Evolutionary conservation across 257 asterid species (phyloP).

Genomic region (Anisodus acutangulus): DNA sequence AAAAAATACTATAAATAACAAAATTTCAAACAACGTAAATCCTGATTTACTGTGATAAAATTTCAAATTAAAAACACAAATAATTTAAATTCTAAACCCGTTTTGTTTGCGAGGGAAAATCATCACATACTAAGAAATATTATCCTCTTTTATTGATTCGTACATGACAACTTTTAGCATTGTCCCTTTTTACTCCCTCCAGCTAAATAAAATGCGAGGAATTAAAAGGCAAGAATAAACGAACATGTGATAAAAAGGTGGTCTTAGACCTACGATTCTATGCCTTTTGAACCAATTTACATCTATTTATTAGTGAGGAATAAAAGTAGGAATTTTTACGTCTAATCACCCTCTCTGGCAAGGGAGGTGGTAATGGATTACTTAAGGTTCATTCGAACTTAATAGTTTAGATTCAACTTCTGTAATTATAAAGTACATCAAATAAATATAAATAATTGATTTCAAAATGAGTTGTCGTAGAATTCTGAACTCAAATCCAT

Average conservation of each 20-base stretch:
- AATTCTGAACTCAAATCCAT: not conserved
- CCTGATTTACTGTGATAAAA: not conserved
- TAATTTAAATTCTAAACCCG: not conserved
- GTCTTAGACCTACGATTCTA: conserved; percentile 8
- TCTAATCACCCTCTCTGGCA: not conserved
- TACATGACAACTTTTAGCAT: conserved; percentile 1
- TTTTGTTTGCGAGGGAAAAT: not conserved
- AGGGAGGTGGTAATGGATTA: not conserved
- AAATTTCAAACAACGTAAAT: not conserved
- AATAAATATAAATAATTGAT: too few relatives aligned
- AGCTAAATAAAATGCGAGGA: not conserved
- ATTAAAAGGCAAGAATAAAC: not conserved
- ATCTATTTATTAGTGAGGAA: not conserved
- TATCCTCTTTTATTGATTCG: not conserved
- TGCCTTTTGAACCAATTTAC: conserved; percentile 5
- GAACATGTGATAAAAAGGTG: conserved; percentile 8
- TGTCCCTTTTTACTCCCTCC: not conserved
- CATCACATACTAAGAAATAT: conserved; percentile 14
- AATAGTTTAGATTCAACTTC: not conserved
- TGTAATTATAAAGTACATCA: not conserved
- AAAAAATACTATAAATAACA: not conserved
- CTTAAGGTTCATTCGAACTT: not conserved
- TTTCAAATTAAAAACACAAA: not conserved
- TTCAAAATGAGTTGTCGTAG: too few relatives aligned
- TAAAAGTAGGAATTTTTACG: not conserved